Evolutionary conservation across 2,329 filamentous ascomycete genomes (phyloP), one percentile per base, ranked within the genome.

Genomic region (Colletotrichum sp.): DNA sequence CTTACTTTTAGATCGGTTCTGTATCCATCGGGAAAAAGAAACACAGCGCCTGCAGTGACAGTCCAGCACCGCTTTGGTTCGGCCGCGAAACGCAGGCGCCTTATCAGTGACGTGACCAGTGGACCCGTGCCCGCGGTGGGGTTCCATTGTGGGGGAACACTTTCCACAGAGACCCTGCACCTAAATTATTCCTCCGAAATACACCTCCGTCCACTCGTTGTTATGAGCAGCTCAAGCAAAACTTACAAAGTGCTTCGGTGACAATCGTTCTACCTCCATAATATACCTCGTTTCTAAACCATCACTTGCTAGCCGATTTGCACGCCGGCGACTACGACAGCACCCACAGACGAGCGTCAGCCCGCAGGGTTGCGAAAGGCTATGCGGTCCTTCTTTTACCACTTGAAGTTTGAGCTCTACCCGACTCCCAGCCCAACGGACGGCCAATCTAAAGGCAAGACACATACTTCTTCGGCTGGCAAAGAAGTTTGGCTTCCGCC

Each of bases 371-470:
- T 64, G 36, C 63, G 71, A 36, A 75, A 81, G 82, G 86, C 81
- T 85, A 92, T 92, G 91, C 89, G 89, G 85, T 88, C 89, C 34
- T 93, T 92, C 82, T 91, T 90, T 78, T 93, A 93, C 80, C 92
- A 93, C 79, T 81, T 94, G n/a, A 92, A 90, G 79, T 89, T 94
- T 80, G 92, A 94, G 85, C 87, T 93, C 57, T 93, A 93, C 82
- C 84, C 87, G 59, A 88, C 84, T 76, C 82, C 87, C 63, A 83
- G 85, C 67, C 86, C 87, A 6, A 81, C 79, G 2, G 8, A 60
- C 75, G 28, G 78, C 63, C 66, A 63, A 4, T 63, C 28, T 13
- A 76, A 75, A 55, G 75, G 36, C 12, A 75, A 76, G 18, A 24
- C 30, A 4, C 39, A 67, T 66, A 66, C 68, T 52, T 70, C 66